Percentiles rank a stretch among this genome's conserved stretches.
phyloP scores from a whole-genome alignment of 2,329 filamentous ascomycete genomes.

The Xylaria sp. region DNA sequence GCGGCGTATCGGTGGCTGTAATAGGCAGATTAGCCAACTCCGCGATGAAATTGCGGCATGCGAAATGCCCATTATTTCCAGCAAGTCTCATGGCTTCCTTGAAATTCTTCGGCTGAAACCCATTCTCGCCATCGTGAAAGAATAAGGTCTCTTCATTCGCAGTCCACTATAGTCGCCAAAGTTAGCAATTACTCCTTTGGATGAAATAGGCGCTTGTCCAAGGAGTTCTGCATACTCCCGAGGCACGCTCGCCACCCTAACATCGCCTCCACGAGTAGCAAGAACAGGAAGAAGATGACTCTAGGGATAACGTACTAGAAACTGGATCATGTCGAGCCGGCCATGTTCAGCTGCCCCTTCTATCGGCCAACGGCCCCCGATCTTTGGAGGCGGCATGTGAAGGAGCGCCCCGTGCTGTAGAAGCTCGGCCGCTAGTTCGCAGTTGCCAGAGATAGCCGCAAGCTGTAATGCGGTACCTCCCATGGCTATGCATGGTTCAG shows the following conservation, averaged over 20 bases:
- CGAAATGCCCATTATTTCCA: conserved; percentile 5
- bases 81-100: conserved; percentile 27
- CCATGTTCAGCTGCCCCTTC: conserved; percentile 30
- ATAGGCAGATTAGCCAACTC: not conserved
- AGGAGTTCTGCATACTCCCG: too few relatives aligned
- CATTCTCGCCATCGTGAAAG: not conserved
- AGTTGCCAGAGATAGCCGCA: conserved; percentile 26
- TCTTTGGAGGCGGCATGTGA: conserved; percentile 3
- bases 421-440: conserved; percentile 19
- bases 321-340: conserved; percentile 29
- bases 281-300: too few relatives aligned
- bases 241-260: too few relatives aligned
- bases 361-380: conserved; percentile 28
- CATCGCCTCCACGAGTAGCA: too few relatives aligned
- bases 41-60: conserved; percentile 19
- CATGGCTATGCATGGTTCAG: not conserved
- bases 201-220: too few relatives aligned
- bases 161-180: conserved; percentile 3
- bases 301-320: conserved; percentile 5
- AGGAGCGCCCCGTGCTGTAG: conserved; percentile 15
- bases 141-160: conserved; percentile 3
- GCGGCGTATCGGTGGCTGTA: conserved; percentile 7
- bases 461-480: conserved; percentile 31
- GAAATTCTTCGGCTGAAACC: conserved; percentile 10
- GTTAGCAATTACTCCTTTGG: too few relatives aligned